Evolutionary conservation across 2,329 filamentous ascomycete species (phyloP).

Genomic region (Colletotrichum falcatum): DNA sequence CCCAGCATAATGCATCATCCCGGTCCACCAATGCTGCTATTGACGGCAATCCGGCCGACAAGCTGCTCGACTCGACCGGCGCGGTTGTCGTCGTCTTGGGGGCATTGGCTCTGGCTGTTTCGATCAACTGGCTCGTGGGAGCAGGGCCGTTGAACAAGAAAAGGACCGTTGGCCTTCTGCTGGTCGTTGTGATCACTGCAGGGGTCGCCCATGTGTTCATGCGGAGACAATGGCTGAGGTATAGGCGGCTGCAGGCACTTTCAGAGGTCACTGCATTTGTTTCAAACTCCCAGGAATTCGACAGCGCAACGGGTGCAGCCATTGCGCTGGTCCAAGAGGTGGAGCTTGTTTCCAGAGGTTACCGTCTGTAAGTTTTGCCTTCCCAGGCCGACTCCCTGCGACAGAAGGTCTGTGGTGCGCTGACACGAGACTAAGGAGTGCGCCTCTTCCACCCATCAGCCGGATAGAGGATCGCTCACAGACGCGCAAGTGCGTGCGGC

Average conservation of each 20-base stretch:
- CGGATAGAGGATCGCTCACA: conserved; percentile 88
- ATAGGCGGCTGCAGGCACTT: conserved; percentile 80
- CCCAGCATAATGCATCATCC: conserved; percentile 50
- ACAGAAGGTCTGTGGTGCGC: conserved; percentile 13
- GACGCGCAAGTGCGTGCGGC: conserved; percentile 79
- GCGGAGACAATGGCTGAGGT: conserved; percentile 84
- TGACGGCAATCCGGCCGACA: conserved; percentile 47
- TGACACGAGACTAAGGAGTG: conserved; percentile 69
- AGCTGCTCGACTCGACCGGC: conserved; percentile 55
- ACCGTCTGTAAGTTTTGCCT: conserved; percentile 74
- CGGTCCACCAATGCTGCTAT: conserved; percentile 43
- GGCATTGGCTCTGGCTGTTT: conserved; percentile 75
- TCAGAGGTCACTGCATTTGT: conserved; percentile 77
- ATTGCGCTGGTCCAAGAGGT: conserved; percentile 91
- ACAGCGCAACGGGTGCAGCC: conserved; percentile 80
- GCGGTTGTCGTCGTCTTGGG: conserved; percentile 69
- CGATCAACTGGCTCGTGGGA: conserved; percentile 77
- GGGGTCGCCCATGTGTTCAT: conserved; percentile 77
- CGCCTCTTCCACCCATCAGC: conserved; percentile 90
- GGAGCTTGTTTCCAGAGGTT: conserved; percentile 93
- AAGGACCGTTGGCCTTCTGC: conserved; percentile 59
- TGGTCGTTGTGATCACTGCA: conserved; percentile 65
- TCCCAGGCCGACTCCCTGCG: not conserved
- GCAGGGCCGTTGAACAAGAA: conserved; percentile 68
- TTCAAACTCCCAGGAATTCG: conserved; percentile 81